Evolutionary conservation across 257 asterid species (phyloP).

Genomic region (Nemophila menziesii): DNA sequence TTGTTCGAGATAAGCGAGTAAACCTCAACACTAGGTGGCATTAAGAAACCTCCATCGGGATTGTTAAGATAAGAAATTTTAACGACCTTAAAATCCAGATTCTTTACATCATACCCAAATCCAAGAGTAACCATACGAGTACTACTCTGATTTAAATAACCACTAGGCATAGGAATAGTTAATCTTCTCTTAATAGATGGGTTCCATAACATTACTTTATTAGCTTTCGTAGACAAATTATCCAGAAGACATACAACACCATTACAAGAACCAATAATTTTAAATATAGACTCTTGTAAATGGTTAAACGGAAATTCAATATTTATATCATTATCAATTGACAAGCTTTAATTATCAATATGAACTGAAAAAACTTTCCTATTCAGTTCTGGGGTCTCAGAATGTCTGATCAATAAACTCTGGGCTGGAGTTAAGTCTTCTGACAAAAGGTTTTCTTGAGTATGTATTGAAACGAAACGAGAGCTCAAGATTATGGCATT

Average conservation of each 20-base stretch:
- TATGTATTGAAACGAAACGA: slow-evolving; percentile 6
- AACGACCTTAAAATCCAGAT: slow-evolving; percentile 10
- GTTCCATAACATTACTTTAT: slow-evolving; percentile 23
- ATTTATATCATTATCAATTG: slow-evolving; percentile 4
- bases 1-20: slow-evolving; percentile 1
- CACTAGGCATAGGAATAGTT: slow-evolving; percentile 12
- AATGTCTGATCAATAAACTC: slow-evolving; percentile 6
- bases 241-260: slow-evolving; percentile 26
- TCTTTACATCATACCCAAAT: slow-evolving; percentile 10
- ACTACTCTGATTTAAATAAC: not conserved
- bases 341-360: not conserved
- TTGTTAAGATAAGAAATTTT: slow-evolving; percentile 13
- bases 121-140: slow-evolving; percentile 7
- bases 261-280: slow-evolving; percentile 28
- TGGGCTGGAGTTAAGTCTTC: not conserved
- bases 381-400: not conserved
- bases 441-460: slow-evolving; percentile 1
- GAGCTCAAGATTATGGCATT: slow-evolving; percentile 4
- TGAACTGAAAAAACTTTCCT: slow-evolving; percentile 2
- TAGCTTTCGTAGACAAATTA: slow-evolving; percentile 15
- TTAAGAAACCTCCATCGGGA: not conserved
- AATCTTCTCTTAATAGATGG: slow-evolving; percentile 18
- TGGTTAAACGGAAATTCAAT: slow-evolving; percentile 4
- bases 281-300: slow-evolving; percentile 10
- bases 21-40: slow-evolving; percentile 13